Base-by-base conservation (phyloP, 345 rosid species). In the Eucalyptus marginata region DNA sequence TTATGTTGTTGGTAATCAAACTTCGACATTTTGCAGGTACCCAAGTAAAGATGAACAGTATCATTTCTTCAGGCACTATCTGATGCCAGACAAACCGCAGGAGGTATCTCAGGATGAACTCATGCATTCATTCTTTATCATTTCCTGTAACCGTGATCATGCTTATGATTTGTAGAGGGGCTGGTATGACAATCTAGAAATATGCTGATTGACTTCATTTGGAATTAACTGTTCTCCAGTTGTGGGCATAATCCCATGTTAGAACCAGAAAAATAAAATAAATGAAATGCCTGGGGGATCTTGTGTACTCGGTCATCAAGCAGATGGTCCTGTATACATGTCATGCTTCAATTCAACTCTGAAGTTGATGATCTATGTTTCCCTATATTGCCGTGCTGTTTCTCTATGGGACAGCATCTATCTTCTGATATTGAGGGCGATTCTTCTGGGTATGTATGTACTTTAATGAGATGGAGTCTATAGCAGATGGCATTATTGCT, bases 61-160 rank as follows among this genome's bases (percentile, higher is more conserved):
- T 92, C 96, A 94, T 93, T 97, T 97, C 93, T 94, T 96, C 92
- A 94, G 95, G 93, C 97, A 97, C 92, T 97, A 96, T 92, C 92
- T 97, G 87, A 94, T 87, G 90, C 95, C 97, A 54, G 95, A 96
- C 59, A 94, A 93, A 87, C 98, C 96, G 54, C 80, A 92, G 56
- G 94, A 94, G 95, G 99, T 97, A 83, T 68, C 80, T 68, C 24
- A 31, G 80, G 80, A 33, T 68, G 44, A 68, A 18, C 80, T 33
- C 24, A 68, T 8, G 44, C 80, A 17, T 64, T 52, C 87, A 85
- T 59, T 68, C 80, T 68, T 31, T 36, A 9, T 33, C 44, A 33
- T 17, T 68, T 68, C 25, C 44, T 3, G 6, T 68, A 68, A 33
- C 80, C 2, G 6, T 7, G 20, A 17, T 68, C 80, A 68, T 68